Evolutionary conservation across 768 basidiomycete genomes (phyloP), one percentile per base, ranked within the genome.

Genomic region (Trametes maxima): DNA sequence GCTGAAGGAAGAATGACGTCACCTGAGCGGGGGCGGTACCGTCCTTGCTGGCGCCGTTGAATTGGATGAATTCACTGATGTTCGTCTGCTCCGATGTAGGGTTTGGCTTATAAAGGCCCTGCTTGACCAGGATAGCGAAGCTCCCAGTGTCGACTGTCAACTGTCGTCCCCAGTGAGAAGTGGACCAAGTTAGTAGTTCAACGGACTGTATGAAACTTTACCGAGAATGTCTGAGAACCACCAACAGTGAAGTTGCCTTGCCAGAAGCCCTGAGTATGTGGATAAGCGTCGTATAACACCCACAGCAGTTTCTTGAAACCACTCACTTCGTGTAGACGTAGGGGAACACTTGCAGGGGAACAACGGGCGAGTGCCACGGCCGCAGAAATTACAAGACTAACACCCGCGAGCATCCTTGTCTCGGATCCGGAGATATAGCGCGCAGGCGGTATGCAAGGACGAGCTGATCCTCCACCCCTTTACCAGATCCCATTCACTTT

Each of bases 21-120:
- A 54, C 60, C n/a, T n/a, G 6, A 2, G 60, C 60, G 1, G 55
- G 54, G 12, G 44, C 48, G 17, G 28, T 40, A 17, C 63, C 54
- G 22, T 64, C 63, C 35, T 55, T 19, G 44, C 50, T 64, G 3
- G 63, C 63, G 12, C 63, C 63, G 19, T 56, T 56, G 54, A 64
- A 64, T 45, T 64, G 63, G 17, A 59, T 64, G 54, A 59, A 64
- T 22, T 64, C 58, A 49, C 63, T 59, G 35, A 51, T 13, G 36
- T 64, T 60, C 16, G 63, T 64, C 42, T 50, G 58, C 22, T 56
- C n/a, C 3, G 63, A 64, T 14, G 58, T 42, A 3, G 58, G 19
- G 25, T 43, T 59, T 1, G 63, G 63, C 33, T 59, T 21, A 36
- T 64, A 64, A 17, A 59, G 36, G 7, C 63, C 63, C 21, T 64